Evolutionary conservation across 2,329 filamentous ascomycete species (phyloP), one percentile per base, ranked within the genome.

Genomic region (Venturia pyrina): DNA sequence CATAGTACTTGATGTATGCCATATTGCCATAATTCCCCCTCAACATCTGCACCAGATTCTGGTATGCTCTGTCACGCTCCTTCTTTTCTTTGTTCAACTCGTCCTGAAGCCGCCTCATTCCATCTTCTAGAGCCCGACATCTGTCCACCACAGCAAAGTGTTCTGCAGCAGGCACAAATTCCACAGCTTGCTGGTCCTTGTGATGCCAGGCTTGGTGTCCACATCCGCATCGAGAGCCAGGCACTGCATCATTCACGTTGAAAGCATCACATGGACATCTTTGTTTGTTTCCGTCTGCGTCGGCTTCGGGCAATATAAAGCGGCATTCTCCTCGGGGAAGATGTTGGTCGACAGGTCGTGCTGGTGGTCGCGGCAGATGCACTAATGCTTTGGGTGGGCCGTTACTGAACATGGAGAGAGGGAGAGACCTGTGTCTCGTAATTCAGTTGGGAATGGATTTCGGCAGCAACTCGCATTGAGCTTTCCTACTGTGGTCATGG

Each of bases 201-300:
- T 80, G 79, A 68, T 77, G 76, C 75, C 78, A 80, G 69, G 78
- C 78, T 70, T 79, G 78, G 70, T 80, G 78, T 17, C 78, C 78
- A 69, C 78, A 80, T 24, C 78, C 78, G 68, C 79, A 81, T 62
- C 71, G 74, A n/a, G 77, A 77, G 34, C 73, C 73, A 5, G 77
- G 77, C 15, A 75, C 76, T 63, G 66, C 70, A 34, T 70, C 69
- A 48, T 74, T 72, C 32, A 71, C 72, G 48, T 71, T 72, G 72
- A 78, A 81, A 69, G 74, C 75, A 63, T 78, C 77, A 67, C 79
- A 81, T n/a, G 74, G 69, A 69, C 79, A 81, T 66, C 75, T 75
- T 70, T 79, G 70, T 46, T 71, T 69, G 21, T 69, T 69, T 50
- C 66, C 66, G 68, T 66, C 53, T 69, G 69, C 62, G 34, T 60